Evolutionary conservation across 169 alveolate species (phyloP).

Genomic region (Prorocentrum cordatum): DNA sequence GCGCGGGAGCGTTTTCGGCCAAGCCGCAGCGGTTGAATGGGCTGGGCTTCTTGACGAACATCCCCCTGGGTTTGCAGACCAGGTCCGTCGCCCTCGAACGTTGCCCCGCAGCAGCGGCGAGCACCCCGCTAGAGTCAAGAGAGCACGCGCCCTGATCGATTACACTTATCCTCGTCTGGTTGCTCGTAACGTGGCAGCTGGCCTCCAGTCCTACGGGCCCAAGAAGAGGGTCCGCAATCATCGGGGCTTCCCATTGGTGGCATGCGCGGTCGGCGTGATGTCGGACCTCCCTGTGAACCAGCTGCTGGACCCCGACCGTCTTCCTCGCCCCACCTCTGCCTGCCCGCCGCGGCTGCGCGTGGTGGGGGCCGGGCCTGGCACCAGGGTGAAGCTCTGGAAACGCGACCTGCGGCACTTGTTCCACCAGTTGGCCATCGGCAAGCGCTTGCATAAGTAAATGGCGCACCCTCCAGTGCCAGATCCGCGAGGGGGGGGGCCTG

Average conservation of each 20-base stretch:
- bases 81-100: background rate
- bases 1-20: background rate
- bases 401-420: constrained; percentile 10
- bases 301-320: background rate
- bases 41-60: background rate
- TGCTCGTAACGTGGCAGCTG: background rate
- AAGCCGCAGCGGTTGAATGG: constrained; percentile 10
- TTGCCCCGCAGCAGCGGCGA: background rate
- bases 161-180: background rate
- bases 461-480: background rate
- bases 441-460: background rate
- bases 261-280: constrained; percentile 28
- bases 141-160: background rate
- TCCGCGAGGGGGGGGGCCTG: no score
- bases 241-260: background rate
- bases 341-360: background rate
- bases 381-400: background rate
- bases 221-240: background rate
- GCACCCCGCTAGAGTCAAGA: background rate
- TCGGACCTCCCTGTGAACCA: background rate
- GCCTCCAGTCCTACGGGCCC: background rate
- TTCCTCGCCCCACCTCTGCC: constrained; percentile 22
- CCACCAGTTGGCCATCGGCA: background rate
- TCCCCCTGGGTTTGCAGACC: background rate
- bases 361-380: background rate